A percentile compares a stretch with the other conserved stretches of the same genome.
These are phyloP conservation scores for Trichoderma koningii DNA, from an alignment of 2,329 filamentous ascomycete species.

Conservation along the genomic window DNA sequence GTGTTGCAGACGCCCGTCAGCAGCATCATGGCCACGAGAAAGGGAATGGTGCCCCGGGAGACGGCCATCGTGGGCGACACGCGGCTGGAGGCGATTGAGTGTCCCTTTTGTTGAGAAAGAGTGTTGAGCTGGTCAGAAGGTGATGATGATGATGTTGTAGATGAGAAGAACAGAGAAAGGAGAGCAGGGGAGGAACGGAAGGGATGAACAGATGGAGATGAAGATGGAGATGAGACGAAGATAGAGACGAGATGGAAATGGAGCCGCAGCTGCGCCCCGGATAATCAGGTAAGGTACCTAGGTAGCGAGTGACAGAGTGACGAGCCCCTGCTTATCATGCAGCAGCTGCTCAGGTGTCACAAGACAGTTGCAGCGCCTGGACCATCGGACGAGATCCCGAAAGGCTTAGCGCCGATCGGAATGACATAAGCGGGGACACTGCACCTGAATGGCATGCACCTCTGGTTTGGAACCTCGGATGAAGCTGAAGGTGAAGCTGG, in stretches of 20 bases:
- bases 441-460: too few relatives aligned
- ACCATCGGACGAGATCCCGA: slow-evolving; percentile 5
- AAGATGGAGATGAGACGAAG: background rate
- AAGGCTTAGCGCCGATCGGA: slow-evolving; percentile 3
- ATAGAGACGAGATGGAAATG: background rate
- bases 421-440: slow-evolving; percentile 9
- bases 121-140: background rate
- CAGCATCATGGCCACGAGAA: slow-evolving; percentile 95
- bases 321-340: slow-evolving; percentile 24
- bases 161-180: background rate
- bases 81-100: background rate
- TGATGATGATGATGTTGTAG: background rate
- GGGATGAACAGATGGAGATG: too few relatives aligned
- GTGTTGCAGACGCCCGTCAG: slow-evolving; percentile 96
- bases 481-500: too few relatives aligned
- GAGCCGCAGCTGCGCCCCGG: slow-evolving; percentile 11
- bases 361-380: slow-evolving; percentile 9
- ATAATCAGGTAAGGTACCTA: background rate
- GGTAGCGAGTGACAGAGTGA: background rate
- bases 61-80: slow-evolving; percentile 58
- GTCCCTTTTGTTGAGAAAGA: too few relatives aligned
- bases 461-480: too few relatives aligned
- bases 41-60: slow-evolving; percentile 70
- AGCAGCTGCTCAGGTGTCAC: slow-evolving; percentile 6
- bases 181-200: slow-evolving; percentile 7